Evolutionary conservation across 495 filamentous ascomycete genomes (phyloP), one percentile per base, ranked within the genome.

Genomic region (Penicillium psychrofluorescens): DNA sequence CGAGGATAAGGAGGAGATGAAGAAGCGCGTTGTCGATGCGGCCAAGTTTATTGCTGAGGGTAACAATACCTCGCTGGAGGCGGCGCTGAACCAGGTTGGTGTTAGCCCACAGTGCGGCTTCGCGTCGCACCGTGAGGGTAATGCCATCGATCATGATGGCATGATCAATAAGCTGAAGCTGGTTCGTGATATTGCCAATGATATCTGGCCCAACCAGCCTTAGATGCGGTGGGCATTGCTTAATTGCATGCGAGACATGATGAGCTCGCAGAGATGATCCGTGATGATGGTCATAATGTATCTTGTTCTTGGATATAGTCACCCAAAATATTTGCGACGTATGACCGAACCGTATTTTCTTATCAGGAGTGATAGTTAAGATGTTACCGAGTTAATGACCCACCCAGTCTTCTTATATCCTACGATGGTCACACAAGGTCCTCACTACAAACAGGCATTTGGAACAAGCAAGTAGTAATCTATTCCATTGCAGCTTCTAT

Each of bases 71-170:
- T 75, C 66, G 9, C 66, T 75, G 22, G 76, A 83, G 55, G 76
- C 84, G 57, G 84, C 83, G 0, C 63, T 90, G 14, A 75, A 82
- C 59, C 78, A 83, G 49, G 66, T 88, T 33, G 76, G 74, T 49
- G 76, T 89, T 35, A 85, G 80, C 60, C 86, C 85, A 0, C 85
- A 90, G 69, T 90, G 86, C 63, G 86, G 86, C 8, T 90, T 90
- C 61, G 84, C 82, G 36, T 85, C 79, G 13, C 83, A 86, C 55
- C 74, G 77, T 46, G 79, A 70, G 49, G 85, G 83, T 0, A 87
- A 88, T 47, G 74, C 76, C 10, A 67, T 88, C 30, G 74, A 70
- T 35, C 63, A 74, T 45, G 71, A 84, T 8, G 83, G 84, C 34
- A 81, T 87, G 82, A 78, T 83, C 53, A 75, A 72, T 51, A 88